phyloP scores from a whole-genome alignment of 2,329 filamentous ascomycete species.

The Periglandula ipomoeae region DNA sequence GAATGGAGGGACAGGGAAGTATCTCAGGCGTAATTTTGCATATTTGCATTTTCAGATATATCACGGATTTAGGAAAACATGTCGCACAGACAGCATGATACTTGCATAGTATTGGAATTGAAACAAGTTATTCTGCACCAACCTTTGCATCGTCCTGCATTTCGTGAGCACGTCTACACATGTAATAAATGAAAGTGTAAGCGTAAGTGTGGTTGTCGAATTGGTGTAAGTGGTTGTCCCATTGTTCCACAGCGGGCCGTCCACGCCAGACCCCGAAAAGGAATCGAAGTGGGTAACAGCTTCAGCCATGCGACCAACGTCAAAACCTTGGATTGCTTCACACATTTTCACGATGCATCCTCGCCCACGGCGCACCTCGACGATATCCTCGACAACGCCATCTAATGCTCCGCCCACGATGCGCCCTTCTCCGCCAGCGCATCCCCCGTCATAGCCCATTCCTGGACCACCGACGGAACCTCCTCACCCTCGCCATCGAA shows the following conservation, averaged over 20 bases:
- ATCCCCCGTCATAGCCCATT: background rate
- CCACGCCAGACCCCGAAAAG: background rate
- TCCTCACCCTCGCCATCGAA: constrained; percentile 65
- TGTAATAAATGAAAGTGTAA: too few species aligned
- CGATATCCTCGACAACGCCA: background rate
- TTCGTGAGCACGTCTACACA: too few species aligned
- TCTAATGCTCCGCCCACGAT: constrained; percentile 7
- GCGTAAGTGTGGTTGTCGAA: too few species aligned
- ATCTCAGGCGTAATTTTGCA: background rate
- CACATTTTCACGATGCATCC: background rate
- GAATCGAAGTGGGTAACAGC: too few species aligned
- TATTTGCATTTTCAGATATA: background rate
- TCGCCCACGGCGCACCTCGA: background rate
- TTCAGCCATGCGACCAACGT: too few species aligned
- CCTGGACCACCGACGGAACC: constrained; percentile 15
- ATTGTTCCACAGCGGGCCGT: background rate
- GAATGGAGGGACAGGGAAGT: background rate
- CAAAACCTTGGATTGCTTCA: background rate
- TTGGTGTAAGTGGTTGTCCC: too few species aligned
- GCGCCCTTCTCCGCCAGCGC: background rate
- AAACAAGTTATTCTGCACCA: too few species aligned
- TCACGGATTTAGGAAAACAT: background rate
- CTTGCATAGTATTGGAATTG: background rate
- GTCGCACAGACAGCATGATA: too few species aligned
- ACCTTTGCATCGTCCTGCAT: too few species aligned